A percentile compares a stretch with the other conserved stretches of the same genome.
Conservation (phyloP, 345 rosid genomes). For the Capsella bursapastoris region DNA sequence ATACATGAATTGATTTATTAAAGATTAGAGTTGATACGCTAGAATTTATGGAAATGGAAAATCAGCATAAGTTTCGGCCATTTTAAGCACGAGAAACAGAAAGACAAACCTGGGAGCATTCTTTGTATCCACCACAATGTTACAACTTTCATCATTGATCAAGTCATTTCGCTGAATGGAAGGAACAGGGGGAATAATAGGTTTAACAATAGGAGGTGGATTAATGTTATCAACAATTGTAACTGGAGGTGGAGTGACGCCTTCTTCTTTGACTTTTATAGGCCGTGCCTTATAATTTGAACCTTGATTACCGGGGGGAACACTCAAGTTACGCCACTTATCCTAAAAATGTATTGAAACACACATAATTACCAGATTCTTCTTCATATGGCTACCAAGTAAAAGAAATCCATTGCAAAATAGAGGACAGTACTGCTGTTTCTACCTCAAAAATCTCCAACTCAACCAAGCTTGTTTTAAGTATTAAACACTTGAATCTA, state of each 20-base stretch:
- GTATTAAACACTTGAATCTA: slow-evolving; percentile 17
- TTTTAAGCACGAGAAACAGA: slow-evolving; percentile 15
- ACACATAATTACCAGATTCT: background rate
- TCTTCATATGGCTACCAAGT: background rate
- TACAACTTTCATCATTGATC: slow-evolving; percentile 21
- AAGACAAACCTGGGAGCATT: slow-evolving; percentile 41
- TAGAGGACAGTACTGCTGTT: slow-evolving; percentile 7
- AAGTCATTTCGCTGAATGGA: slow-evolving; percentile 29
- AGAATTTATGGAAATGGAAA: background rate
- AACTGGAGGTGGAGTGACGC: slow-evolving; percentile 20
- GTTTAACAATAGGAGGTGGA: slow-evolving; percentile 18
- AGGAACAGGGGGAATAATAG: slow-evolving; percentile 16
- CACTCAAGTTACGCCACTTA: slow-evolving; percentile 91
- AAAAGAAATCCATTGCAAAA: slow-evolving; percentile 6
- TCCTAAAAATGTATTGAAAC: slow-evolving; percentile 53
- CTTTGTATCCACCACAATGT: slow-evolving; percentile 35
- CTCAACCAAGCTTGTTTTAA: slow-evolving; percentile 1
- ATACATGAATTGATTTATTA: background rate
- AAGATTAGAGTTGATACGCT: background rate
- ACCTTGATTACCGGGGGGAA: slow-evolving; percentile 49
- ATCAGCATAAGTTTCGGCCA: background rate
- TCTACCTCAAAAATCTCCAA: slow-evolving; percentile 16
- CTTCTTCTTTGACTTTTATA: slow-evolving; percentile 52
- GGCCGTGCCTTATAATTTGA: slow-evolving; percentile 63
- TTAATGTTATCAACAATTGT: background rate